Conservation (phyloP, 768 basidiomycete genomes). For the Termitomyces titanicus region DNA sequence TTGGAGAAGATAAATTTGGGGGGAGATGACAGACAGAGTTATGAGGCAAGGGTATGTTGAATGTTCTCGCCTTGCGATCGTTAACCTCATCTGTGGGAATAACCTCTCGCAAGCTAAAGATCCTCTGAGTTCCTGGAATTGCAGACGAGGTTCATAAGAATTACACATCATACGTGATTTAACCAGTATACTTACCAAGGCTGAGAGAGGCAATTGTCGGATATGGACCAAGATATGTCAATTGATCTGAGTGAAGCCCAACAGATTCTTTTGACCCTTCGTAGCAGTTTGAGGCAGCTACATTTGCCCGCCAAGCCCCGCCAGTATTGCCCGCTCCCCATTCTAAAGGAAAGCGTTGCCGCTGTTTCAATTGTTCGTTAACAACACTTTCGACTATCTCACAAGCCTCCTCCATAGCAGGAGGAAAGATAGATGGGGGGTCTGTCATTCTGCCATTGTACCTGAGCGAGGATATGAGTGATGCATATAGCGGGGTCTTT, state of each 20-base stretch:
- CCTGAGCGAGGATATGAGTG: slow-evolving; percentile 36
- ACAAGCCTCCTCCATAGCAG: slow-evolving; percentile 79
- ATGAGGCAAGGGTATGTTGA: slow-evolving; percentile 71
- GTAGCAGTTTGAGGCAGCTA: slow-evolving; percentile 84
- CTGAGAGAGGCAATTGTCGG: slow-evolving; percentile 84
- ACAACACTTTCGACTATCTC: slow-evolving; percentile 64
- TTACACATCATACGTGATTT: neutral
- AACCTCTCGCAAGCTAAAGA: slow-evolving; percentile 75
- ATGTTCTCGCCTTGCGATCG: slow-evolving; percentile 62
- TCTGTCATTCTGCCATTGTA: slow-evolving; percentile 72
- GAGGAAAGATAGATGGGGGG: slow-evolving; percentile 53
- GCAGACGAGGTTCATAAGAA: neutral
- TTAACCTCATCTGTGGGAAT: slow-evolving; percentile 59
- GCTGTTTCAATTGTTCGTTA: slow-evolving; percentile 62
- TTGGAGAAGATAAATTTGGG: slow-evolving; percentile 1
- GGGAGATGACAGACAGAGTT: slow-evolving; percentile 57
- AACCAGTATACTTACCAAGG: slow-evolving; percentile 47
- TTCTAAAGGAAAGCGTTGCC: slow-evolving; percentile 61
- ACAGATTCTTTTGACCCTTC: slow-evolving; percentile 80
- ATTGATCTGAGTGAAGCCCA: slow-evolving; percentile 77
- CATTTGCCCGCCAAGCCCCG: slow-evolving; percentile 70
- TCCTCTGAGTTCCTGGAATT: slow-evolving; percentile 56
- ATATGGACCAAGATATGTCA: slow-evolving; percentile 80
- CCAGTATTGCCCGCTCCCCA: slow-evolving; percentile 43
- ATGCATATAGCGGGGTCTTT: neutral